Evolutionary conservation across 176 grass and related monocot species (phyloP).

Genomic region (Oryza brachyantha): DNA sequence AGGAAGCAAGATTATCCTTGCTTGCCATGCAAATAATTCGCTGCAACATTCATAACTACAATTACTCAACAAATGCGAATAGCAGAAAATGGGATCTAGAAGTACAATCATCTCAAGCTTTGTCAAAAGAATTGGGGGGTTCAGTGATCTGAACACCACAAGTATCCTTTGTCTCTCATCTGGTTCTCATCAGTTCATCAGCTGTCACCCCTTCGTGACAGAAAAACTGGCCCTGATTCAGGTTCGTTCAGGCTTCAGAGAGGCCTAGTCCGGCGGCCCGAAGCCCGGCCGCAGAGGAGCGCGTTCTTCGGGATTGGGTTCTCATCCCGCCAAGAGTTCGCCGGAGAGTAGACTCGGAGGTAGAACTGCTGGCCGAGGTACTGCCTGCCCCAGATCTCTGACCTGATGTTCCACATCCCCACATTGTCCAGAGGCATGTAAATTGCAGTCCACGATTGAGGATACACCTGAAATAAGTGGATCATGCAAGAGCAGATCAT

Average conservation of each 20-base stretch:
- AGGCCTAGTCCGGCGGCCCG: constrained; percentile 78
- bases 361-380: constrained; percentile 97
- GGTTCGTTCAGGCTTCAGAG: too few relatives aligned
- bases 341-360: constrained; percentile 85
- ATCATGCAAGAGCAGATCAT: background rate
- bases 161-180: background rate
- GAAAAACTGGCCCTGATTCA: constrained; percentile 3
- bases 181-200: background rate
- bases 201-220: constrained; percentile 70
- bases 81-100: background rate
- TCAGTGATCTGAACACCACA: constrained; percentile 30
- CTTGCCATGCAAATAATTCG: constrained; percentile 15
- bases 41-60: constrained; percentile 39
- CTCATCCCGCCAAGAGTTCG: constrained; percentile 90
- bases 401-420: constrained; percentile 95
- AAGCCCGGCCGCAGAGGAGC: constrained; percentile 78
- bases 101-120: background rate
- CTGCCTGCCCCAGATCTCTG: constrained; percentile 85
- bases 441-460: constrained; percentile 77
- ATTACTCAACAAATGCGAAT: constrained; percentile 1
- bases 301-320: constrained; percentile 92
- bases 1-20: constrained; percentile 24
- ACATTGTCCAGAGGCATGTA: constrained; percentile 98
- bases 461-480: constrained; percentile 72
- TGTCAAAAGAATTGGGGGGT: constrained; percentile 6